These are phyloP conservation scores for Colletotrichum sublineola DNA, from an alignment of 2,329 filamentous ascomycete species.

Conservation along the genomic window DNA sequence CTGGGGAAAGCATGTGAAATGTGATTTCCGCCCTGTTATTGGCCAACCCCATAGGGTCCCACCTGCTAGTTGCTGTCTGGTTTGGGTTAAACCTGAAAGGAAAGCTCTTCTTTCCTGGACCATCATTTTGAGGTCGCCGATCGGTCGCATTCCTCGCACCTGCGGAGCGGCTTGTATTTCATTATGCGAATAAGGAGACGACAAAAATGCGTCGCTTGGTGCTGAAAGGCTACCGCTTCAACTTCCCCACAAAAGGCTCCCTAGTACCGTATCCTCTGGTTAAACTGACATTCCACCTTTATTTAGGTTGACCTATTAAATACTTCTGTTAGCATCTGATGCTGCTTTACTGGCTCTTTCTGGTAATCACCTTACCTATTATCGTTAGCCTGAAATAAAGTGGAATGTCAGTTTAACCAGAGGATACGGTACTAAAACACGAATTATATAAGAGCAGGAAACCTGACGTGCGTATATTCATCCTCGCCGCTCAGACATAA, in stretches of 20 bases:
- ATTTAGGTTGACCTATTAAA: too few species aligned
- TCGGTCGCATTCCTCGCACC: not conserved
- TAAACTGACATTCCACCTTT: too few species aligned
- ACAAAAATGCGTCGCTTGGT: not conserved
- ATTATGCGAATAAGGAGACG: not conserved
- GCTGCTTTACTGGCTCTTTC: too few species aligned
- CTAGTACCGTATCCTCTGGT: too few species aligned
- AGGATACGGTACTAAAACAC: too few species aligned
- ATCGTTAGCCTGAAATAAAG: too few species aligned
- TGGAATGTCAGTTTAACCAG: too few species aligned
- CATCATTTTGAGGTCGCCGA: constrained; percentile 8
- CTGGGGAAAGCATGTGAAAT: constrained; percentile 42
- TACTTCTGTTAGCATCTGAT: too few species aligned
- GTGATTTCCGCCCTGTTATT: constrained; percentile 13
- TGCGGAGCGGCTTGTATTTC: not conserved
- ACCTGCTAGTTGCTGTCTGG: constrained; percentile 4
- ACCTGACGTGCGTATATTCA: not conserved
- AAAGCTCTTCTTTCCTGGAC: not conserved
- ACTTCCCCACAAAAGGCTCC: too few species aligned
- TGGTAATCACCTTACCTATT: too few species aligned
- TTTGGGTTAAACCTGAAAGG: constrained; percentile 11
- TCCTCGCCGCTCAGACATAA: too few species aligned
- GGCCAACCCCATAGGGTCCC: constrained; percentile 21
- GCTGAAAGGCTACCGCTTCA: not conserved
- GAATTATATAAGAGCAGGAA: not conserved